Base-by-base conservation (phyloP, 768 basidiomycete species). In the Omphalotus guepiniiformis region DNA sequence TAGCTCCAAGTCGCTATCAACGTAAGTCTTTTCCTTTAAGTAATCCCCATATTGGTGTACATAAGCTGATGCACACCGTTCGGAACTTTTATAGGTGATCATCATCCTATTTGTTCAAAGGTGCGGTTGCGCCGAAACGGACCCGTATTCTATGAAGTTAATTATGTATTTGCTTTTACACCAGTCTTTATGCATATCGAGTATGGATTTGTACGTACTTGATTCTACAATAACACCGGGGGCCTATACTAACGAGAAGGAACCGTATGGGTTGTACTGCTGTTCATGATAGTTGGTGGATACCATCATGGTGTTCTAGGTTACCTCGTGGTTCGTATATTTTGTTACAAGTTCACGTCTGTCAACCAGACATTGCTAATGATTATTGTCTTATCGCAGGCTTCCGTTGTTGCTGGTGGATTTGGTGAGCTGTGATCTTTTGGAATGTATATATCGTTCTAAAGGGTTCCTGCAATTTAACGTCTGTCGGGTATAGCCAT, bases 201-300 rank as follows among this genome's bases (percentile, higher is more conserved):
- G 69, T 75, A 6, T 76, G 74, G 73, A 58, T 70, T 39, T 68
- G 74, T 77, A 44, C 59, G 74, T 72, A 8, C 7, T 38, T 48
- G 6, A 40, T 28, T 23, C 25, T 16, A 2, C 18, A 13, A 22
- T 47, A 38, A 27, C 41, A 28, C 34, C 25, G 35, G 13, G 23
- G n/a, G 15, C 39, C n/a, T 22, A 3, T 18, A 23, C 37, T 44
- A 30, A 34, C 37, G n/a, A n/a, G 8, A 22, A 16, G 12, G n/a
- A n/a, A n/a, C n/a, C n/a, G n/a, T n/a, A n/a, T n/a, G n/a, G 37
- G 19, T 9, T 26, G 22, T 26, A 30, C 40, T 19, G 18, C 29
- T n/a, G 1, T 40, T 16, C 13, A 8, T 7, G 8, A 12, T 22
- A 68, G 67, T 71, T 27, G 53, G 69, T 42, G 69, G 68, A 25